Evolutionary conservation across 1,139 yeast genomes (phyloP), one percentile per base, ranked within the genome.

Genomic region (Geotrichum candidum): DNA sequence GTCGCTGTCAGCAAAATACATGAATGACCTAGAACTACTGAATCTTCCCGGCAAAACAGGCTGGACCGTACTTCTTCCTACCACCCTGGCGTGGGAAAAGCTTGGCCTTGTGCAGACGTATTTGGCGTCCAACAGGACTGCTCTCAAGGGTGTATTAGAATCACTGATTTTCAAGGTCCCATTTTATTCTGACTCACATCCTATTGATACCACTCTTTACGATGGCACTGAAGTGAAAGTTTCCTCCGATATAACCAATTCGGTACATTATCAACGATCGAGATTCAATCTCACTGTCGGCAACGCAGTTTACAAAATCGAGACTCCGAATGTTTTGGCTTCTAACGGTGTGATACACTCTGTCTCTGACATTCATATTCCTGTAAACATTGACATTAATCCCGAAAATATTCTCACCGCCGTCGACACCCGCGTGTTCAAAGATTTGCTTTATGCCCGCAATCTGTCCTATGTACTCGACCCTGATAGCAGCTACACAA

Each of bases 291-390:
- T 75, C 29, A 63, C 66, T 29, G 64, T 80, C 31, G 73, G 73
- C 46, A 69, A 66, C 4, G 56, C 67, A 7, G 57, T 38, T 1
- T 54, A 64, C 23, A 63, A 65, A 35, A 65, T 72, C 1, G 77
- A 79, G 58, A 80, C 84, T 64, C 78, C 84, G 1, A 97, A 94
- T 71, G 80, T 90, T 9, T 72, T 94, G 22, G 92, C 89, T 72
- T 85, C 83, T 65, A 87, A 88, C 70, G 99, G 98, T 0, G 97
- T 92, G 0, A 83, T 90, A 1, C 98, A 91, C 71, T 84, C 92
- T 1, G 76, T 88, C 5, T 76, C 80, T 54, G 73, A 80, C 11
- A 78, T 90, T 0, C 70, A 83, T 1, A 74, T 90, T 10, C 96
- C 97, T 0, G 73, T 75, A 0, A 73, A 77, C 41, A 74, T 92